Conservation (phyloP, 1,284 basidiomycete species). For the Caloboletus inedulis region DNA sequence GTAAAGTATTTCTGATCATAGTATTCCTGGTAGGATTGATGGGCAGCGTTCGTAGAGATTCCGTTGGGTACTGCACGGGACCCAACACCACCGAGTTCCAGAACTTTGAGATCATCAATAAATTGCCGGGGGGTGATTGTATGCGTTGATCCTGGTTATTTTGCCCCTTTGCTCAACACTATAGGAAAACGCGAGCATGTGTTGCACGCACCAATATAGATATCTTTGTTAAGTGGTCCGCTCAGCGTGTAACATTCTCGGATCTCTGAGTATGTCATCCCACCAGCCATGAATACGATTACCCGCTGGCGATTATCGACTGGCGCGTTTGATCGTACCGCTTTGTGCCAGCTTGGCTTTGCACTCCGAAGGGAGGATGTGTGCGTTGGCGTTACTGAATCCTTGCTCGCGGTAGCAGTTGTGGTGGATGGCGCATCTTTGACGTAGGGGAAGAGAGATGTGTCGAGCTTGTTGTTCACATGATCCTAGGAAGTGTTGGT, state of each 20-base stretch:
- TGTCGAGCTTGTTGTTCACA: constrained; percentile 74
- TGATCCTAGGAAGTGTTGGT: constrained; percentile 62
- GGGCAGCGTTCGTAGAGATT: constrained; percentile 46
- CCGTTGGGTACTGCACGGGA: constrained; percentile 75
- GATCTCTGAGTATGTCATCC: constrained; percentile 96
- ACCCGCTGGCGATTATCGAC: constrained; percentile 75
- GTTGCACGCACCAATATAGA: constrained; percentile 75
- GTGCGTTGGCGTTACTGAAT: constrained; percentile 44
- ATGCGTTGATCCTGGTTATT: constrained; percentile 80
- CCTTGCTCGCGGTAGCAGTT: constrained; percentile 44
- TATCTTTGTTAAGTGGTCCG: constrained; percentile 75
- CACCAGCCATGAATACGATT: constrained; percentile 91
- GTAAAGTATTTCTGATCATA: constrained; percentile 78
- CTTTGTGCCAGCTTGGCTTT: constrained; percentile 83
- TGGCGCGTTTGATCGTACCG: constrained; percentile 50
- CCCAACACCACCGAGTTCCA: constrained; percentile 76
- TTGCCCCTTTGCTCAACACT: constrained; percentile 6
- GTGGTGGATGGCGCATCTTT: constrained; percentile 75
- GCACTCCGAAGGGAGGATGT: constrained; percentile 79
- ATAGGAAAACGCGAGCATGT: background rate
- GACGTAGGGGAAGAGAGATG: constrained; percentile 84
- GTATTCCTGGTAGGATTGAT: constrained; percentile 60
- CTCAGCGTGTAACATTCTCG: constrained; percentile 84
- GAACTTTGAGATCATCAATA: constrained; percentile 80
- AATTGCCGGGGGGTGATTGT: constrained; percentile 81